These are phyloP conservation scores for Butyriboletus loyo DNA, from an alignment of 768 basidiomycete genomes.

Conservation along the genomic window DNA sequence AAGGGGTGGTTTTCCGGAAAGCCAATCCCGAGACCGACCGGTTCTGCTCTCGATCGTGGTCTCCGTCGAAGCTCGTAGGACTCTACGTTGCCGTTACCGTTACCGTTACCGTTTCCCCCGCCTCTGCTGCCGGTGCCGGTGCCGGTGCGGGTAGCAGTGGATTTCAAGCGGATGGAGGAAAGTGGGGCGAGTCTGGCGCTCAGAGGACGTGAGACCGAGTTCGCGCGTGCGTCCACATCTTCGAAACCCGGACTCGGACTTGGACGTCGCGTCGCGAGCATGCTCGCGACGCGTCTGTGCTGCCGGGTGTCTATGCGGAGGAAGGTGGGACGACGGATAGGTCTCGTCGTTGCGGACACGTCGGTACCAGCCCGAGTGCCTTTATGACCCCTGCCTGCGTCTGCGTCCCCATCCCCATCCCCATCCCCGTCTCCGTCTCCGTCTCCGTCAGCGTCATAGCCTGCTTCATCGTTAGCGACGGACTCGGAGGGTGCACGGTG, in stretches of 20 bases:
- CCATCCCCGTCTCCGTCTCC: neutral
- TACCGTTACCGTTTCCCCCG: no score
- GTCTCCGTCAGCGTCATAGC: slow-evolving; percentile 27
- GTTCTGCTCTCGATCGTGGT: neutral
- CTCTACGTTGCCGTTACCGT: neutral
- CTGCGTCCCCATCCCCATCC: slow-evolving; percentile 5
- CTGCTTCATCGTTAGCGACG: slow-evolving; percentile 15
- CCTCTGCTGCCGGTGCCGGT: no score
- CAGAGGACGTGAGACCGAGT: neutral
- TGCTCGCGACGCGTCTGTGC: slow-evolving; percentile 24
- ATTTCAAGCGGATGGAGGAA: neutral
- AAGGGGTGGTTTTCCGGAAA: slow-evolving; percentile 26
- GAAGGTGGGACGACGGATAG: slow-evolving; percentile 12
- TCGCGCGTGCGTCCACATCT: neutral
- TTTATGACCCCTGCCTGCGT: neutral
- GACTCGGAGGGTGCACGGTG: neutral
- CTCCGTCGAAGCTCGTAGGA: slow-evolving; percentile 15
- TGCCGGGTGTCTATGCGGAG: slow-evolving; percentile 26
- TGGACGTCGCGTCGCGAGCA: slow-evolving; percentile 15
- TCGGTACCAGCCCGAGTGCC: neutral
- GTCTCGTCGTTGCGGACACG: neutral
- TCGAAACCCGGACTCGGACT: neutral
- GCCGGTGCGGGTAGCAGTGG: no score
- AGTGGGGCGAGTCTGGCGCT: neutral
- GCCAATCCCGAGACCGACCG: slow-evolving; percentile 25